phyloP scores from a whole-genome alignment of 1,284 basidiomycete genomes.

The Cryptococcus sp. region DNA sequence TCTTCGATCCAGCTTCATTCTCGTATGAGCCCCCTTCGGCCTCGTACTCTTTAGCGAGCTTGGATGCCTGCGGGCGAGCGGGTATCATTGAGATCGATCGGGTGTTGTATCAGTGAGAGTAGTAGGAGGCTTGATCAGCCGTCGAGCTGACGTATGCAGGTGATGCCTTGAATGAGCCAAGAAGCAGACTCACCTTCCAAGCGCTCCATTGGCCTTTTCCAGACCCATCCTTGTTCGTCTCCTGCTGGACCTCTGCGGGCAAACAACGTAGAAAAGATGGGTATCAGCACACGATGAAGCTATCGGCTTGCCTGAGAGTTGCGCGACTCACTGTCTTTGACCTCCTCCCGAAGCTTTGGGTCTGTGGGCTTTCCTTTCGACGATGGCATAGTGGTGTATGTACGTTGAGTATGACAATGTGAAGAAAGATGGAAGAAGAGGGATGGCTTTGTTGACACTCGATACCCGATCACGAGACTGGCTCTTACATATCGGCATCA shows the following conservation, averaged over 20 bases:
- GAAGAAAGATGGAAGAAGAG: too few relatives aligned
- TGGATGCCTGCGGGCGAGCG: slow-evolving; percentile 30
- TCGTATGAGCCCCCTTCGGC: slow-evolving; percentile 53
- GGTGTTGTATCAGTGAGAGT: not conserved
- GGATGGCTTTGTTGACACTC: too few relatives aligned
- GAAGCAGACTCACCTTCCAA: slow-evolving; percentile 45
- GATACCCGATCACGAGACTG: too few relatives aligned
- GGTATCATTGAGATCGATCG: not conserved
- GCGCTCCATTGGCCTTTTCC: slow-evolving; percentile 54
- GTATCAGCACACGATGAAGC: too few relatives aligned
- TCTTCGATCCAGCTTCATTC: slow-evolving; percentile 53
- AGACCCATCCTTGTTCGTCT: slow-evolving; percentile 53
- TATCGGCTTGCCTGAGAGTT: not conserved
- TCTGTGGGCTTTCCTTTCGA: slow-evolving; percentile 56
- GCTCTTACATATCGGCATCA: too few relatives aligned
- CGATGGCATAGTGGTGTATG: slow-evolving; percentile 42
- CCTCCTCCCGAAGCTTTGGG: slow-evolving; percentile 52
- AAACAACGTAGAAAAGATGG: slow-evolving; percentile 1
- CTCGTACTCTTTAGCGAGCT: slow-evolving; percentile 54
- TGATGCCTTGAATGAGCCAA: not conserved
- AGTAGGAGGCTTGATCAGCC: not conserved
- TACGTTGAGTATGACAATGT: too few relatives aligned
- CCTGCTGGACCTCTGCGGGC: slow-evolving; percentile 45
- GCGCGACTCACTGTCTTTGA: slow-evolving; percentile 46
- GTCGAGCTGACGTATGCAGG: too few relatives aligned